Percentiles rank a stretch among this genome's conserved stretches.
Conservation (phyloP, 345 rosid species). For the Noccaea caerulescens region DNA sequence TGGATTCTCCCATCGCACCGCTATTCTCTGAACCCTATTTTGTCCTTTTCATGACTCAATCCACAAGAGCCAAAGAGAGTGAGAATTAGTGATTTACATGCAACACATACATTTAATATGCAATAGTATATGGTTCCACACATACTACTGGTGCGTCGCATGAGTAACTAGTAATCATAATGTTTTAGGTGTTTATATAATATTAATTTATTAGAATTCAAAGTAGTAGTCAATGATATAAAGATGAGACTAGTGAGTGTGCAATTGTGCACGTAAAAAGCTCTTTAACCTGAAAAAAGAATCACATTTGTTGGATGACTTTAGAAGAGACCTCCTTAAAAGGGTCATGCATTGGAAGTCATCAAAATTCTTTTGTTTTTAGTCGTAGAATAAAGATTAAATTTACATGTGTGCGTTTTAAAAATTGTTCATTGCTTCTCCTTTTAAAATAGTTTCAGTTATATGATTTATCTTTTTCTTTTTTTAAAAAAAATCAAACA, state of each 20-base stretch:
- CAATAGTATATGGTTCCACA: not conserved
- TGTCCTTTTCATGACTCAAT: slow-evolving; percentile 42
- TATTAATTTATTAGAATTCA: slow-evolving; percentile 23
- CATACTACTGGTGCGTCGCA: slow-evolving; percentile 15
- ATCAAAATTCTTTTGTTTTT: slow-evolving; percentile 9
- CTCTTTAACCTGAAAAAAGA: slow-evolving; percentile 32
- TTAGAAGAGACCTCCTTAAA: slow-evolving; percentile 44
- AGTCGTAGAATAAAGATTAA: slow-evolving; percentile 17
- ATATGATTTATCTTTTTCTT: slow-evolving; percentile 7
- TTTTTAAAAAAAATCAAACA: not conserved
- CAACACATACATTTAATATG: slow-evolving; percentile 18
- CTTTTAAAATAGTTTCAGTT: not conserved
- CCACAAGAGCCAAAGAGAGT: slow-evolving; percentile 36
- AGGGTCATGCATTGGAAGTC: slow-evolving; percentile 25
- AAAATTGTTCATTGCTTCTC: slow-evolving; percentile 26
- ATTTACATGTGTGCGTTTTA: slow-evolving; percentile 38
- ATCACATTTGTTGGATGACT: slow-evolving; percentile 36
- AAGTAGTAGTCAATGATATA: slow-evolving; percentile 26
- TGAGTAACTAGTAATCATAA: slow-evolving; percentile 40
- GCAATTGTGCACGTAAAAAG: slow-evolving; percentile 39
- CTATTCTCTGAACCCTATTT: slow-evolving; percentile 39
- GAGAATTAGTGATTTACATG: slow-evolving; percentile 28
- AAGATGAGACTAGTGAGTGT: slow-evolving; percentile 19
- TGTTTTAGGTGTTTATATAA: slow-evolving; percentile 17
- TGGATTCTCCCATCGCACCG: slow-evolving; percentile 53